Base-by-base conservation (phyloP, 2,329 filamentous ascomycete species). In the Cladosporium sp. region DNA sequence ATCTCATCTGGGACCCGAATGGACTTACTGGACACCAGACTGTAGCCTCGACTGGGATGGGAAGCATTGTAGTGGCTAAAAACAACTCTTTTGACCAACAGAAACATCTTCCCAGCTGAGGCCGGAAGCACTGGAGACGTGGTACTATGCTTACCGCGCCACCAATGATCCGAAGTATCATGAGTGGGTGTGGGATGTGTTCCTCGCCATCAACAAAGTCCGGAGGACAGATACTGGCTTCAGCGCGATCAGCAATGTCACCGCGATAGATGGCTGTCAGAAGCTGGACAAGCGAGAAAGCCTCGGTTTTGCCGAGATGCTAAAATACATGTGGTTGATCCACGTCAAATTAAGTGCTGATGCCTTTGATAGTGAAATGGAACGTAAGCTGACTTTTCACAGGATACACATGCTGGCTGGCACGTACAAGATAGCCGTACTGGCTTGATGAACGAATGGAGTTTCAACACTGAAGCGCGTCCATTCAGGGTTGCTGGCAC, bases 381-480 rank as follows among this genome's bases (percentile, higher is more conserved):
- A 26, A 14, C 4, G 28, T 34, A 26, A 49, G 49, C 8, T 41
- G 18, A 30, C 51, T 15, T 26, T 30, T 38, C 12, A 15, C 26
- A 70, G 68, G 68, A 73, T 55, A 54, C 65, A 34, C 49, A 66
- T 47, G 41, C 30, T 12, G 59, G 59, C 2, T 70, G 64, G 38
- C 70, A 73, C 6, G 65, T 73, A 4, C 67, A 70, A 30, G 68
- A 72, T 47, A 69, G 68, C 41, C 55, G 68, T 3, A 68, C 55
- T 15, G 68, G 71, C 4, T 24, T 44, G 26, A 71, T 70, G 67
- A 73, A 75, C 18, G 68, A 69, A 14, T 74, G 72, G 71, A 69
- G 74, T 61, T 75, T 70, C 69, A 76, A 75, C 52, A 76, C 74
- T 2, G 73, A 76, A 66, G 74, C 73, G 61, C 74, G 75, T 70